Percentiles rank a stretch among this genome's conserved stretches.
phyloP scores from a whole-genome alignment of 805 yeast species.

The Wickerhamomyces ciferrii region DNA sequence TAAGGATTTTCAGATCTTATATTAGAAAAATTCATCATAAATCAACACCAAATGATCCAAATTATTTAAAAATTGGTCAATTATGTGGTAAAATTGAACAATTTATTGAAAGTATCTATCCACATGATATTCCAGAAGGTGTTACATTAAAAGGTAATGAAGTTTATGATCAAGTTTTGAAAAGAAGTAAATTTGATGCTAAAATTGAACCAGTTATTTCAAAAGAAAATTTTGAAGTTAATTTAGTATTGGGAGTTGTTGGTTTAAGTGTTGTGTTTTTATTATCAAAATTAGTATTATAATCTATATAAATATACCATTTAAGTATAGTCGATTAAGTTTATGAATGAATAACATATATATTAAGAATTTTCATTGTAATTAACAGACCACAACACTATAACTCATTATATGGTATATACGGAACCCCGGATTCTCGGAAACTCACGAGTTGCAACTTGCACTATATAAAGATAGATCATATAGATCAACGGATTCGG shows the following conservation, averaged over 20 bases:
- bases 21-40: constrained; percentile 72
- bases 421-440: too few species aligned
- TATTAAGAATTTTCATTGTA: too few species aligned
- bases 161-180: constrained; percentile 32
- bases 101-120: constrained; percentile 74
- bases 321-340: too few species aligned
- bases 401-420: too few species aligned
- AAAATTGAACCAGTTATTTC: constrained; percentile 19
- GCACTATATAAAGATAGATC: too few species aligned
- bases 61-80: constrained; percentile 77
- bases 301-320: neutral
- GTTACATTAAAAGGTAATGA: constrained; percentile 34
- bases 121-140: constrained; percentile 53
- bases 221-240: constrained; percentile 20
- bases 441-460: too few species aligned
- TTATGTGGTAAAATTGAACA: constrained; percentile 87
- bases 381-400: too few species aligned
- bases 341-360: too few species aligned
- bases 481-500: too few species aligned
- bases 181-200: constrained; percentile 38
- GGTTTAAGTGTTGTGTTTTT: constrained; percentile 3
- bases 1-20: constrained; percentile 70
- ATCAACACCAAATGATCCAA: constrained; percentile 78
- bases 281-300: neutral
- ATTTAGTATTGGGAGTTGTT: constrained; percentile 14